These are phyloP conservation scores for Petasospora rhodanensis DNA, from an alignment of 1,139 yeast genomes.

Conservation along the genomic window DNA sequence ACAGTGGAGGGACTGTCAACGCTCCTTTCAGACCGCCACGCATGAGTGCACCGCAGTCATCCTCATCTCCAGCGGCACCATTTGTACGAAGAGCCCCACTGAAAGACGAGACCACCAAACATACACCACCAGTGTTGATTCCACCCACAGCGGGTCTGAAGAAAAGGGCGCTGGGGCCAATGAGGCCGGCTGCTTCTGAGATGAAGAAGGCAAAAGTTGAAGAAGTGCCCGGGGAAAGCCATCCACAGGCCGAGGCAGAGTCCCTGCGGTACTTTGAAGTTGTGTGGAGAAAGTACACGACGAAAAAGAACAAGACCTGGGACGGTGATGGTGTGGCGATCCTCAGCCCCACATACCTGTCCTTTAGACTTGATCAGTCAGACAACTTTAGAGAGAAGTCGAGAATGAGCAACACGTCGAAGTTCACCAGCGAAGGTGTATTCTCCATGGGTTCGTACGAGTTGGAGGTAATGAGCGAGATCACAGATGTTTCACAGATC, in stretches of 20 bases:
- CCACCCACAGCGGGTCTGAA: not conserved
- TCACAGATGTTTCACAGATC: constrained; percentile 24
- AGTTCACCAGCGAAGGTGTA: constrained; percentile 36
- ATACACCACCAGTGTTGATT: not conserved
- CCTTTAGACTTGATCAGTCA: constrained; percentile 28
- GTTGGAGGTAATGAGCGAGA: constrained; percentile 46
- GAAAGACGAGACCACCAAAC: too few species aligned
- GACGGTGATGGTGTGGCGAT: constrained; percentile 79
- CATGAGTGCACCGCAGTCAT: constrained; percentile 14
- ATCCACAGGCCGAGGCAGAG: not conserved
- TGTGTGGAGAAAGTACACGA: constrained; percentile 53
- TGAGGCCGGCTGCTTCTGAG: not conserved
- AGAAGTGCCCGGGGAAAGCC: not conserved
- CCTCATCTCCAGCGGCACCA: too few species aligned
- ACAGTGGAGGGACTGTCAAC: constrained; percentile 11
- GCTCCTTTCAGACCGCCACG: constrained; percentile 25
- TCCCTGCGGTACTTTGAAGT: constrained; percentile 20
- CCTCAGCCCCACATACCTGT: constrained; percentile 19
- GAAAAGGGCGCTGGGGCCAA: not conserved
- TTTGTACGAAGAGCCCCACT: too few species aligned
- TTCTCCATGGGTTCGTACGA: constrained; percentile 49
- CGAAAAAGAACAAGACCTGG: constrained; percentile 88
- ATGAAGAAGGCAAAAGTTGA: constrained; percentile 2
- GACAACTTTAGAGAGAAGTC: constrained; percentile 28
- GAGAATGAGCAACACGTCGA: constrained; percentile 17